Conservation (phyloP, 495 filamentous ascomycete genomes). For the Amniculicola lignicola region DNA sequence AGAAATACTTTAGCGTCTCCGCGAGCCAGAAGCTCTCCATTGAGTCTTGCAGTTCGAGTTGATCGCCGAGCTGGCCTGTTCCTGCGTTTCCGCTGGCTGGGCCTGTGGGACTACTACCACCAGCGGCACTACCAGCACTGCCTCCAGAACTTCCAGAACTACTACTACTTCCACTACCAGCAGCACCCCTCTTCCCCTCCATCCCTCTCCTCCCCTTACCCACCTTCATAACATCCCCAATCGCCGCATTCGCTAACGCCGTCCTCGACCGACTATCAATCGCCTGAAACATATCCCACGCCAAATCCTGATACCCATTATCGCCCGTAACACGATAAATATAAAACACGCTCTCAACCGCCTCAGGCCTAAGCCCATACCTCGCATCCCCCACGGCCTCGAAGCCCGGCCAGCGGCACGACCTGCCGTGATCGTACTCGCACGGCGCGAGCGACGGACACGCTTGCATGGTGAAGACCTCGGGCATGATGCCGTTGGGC, state of each 20-base stretch:
- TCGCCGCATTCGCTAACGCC: slow-evolving; percentile 56
- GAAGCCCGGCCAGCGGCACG: too few relatives aligned
- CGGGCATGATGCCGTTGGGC: slow-evolving; percentile 61
- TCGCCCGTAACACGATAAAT: slow-evolving; percentile 74
- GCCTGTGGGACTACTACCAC: too few relatives aligned
- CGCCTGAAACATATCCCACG: slow-evolving; percentile 72
- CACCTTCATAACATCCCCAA: slow-evolving; percentile 52
- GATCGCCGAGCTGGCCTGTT: too few relatives aligned
- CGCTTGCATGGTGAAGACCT: slow-evolving; percentile 48
- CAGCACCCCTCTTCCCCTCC: too few relatives aligned
- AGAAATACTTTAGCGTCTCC: slow-evolving; percentile 55
- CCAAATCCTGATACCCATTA: slow-evolving; percentile 58
- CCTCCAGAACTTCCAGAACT: too few relatives aligned
- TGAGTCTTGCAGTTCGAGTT: too few relatives aligned
- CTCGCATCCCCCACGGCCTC: slow-evolving; percentile 27
- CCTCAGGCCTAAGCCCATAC: slow-evolving; percentile 62
- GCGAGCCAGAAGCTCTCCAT: slow-evolving; percentile 51
- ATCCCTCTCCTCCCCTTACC: slow-evolving; percentile 26
- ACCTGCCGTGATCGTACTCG: slow-evolving; percentile 43
- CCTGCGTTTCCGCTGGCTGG: too few relatives aligned
- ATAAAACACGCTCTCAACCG: slow-evolving; percentile 58
- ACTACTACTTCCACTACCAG: too few relatives aligned
- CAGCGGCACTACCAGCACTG: too few relatives aligned
- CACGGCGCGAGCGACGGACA: slow-evolving; percentile 19
- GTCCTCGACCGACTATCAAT: slow-evolving; percentile 61